phyloP scores from a whole-genome alignment of 768 basidiomycete genomes.

The Rhizopogon salebrosus region DNA sequence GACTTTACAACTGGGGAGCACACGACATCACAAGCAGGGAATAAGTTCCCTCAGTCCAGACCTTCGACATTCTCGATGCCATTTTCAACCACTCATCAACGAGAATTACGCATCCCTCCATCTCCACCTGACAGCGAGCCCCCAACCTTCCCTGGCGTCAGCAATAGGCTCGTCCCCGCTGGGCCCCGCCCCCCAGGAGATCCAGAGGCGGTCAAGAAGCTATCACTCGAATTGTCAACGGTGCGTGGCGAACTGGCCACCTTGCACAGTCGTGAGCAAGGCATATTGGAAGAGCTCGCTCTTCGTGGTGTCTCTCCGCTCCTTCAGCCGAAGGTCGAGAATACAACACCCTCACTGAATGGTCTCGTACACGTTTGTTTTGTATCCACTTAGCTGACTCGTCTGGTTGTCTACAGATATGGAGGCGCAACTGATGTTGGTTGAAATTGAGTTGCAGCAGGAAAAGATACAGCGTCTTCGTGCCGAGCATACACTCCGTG shows the following conservation, averaged over 20 bases:
- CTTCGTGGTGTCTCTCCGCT: slow-evolving; percentile 7
- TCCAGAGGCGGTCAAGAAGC: slow-evolving; percentile 1
- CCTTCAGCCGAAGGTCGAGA: not conserved
- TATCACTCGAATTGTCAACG: slow-evolving; percentile 24
- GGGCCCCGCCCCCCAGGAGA: not conserved
- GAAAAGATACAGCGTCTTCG: slow-evolving; percentile 35
- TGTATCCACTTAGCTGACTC: not conserved
- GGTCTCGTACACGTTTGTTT: not conserved
- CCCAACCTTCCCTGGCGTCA: not conserved
- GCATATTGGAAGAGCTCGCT: slow-evolving; percentile 18
- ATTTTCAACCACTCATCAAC: not conserved
- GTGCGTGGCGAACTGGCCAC: slow-evolving; percentile 19
- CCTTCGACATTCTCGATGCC: not conserved
- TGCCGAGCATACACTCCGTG: slow-evolving; percentile 40
- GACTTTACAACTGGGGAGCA: not conserved
- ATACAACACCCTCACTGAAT: not conserved
- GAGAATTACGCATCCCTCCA: not conserved
- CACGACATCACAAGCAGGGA: not conserved
- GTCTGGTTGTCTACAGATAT: slow-evolving; percentile 13
- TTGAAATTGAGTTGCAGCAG: slow-evolving; percentile 31
- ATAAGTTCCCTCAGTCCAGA: not conserved
- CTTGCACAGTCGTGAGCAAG: slow-evolving; percentile 19
- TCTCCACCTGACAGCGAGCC: not conserved
- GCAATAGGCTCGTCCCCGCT: not conserved
- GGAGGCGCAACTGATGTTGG: slow-evolving; percentile 19